Percentiles rank a stretch among this genome's conserved stretches.
Evolutionary conservation across 768 basidiomycete species (phyloP).

Genomic region (Auriscalpium microsporum): DNA sequence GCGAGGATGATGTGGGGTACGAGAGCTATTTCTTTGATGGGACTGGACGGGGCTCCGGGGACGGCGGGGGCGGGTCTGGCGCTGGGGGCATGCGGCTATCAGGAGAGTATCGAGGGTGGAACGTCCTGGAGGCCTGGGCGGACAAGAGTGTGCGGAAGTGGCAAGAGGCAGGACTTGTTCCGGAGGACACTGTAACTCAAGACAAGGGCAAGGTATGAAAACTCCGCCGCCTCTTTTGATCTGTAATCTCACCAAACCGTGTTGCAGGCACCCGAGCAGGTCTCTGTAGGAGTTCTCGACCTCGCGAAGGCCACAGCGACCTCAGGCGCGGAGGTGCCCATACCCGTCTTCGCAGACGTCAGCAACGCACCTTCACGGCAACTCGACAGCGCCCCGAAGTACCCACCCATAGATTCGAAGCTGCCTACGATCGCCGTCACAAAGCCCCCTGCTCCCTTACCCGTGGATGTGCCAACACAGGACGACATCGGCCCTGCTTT

Average conservation of each 20-base stretch:
- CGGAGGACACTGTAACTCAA: constrained; percentile 28
- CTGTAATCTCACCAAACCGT: neutral
- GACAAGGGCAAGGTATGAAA: constrained; percentile 45
- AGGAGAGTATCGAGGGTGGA: constrained; percentile 90
- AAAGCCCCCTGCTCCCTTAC: constrained; percentile 62
- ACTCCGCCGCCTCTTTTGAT: neutral
- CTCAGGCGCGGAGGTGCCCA: constrained; percentile 46
- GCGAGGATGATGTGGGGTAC: constrained; percentile 81
- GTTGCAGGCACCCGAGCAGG: constrained; percentile 34
- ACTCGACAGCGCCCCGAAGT: constrained; percentile 10
- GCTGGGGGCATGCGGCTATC: constrained; percentile 59
- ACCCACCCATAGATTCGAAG: constrained; percentile 10
- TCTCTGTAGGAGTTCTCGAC: constrained; percentile 35
- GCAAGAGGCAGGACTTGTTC: constrained; percentile 70
- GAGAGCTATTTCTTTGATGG: constrained; percentile 83
- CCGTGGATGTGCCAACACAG: constrained; percentile 60
- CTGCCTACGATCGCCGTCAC: constrained; percentile 56
- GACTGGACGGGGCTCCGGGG: constrained; percentile 65
- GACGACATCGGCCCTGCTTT: constrained; percentile 44
- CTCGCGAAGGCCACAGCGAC: constrained; percentile 15
- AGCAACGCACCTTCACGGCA: constrained; percentile 6
- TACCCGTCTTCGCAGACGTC: constrained; percentile 46
- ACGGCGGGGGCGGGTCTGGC: constrained; percentile 70
- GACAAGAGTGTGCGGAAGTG: constrained; percentile 83
- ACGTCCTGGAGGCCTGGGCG: constrained; percentile 87